These are phyloP conservation scores for Capillidium heterosporum DNA, from an alignment of 371 early-diverging fungal genomes.

Conservation along the genomic window DNA sequence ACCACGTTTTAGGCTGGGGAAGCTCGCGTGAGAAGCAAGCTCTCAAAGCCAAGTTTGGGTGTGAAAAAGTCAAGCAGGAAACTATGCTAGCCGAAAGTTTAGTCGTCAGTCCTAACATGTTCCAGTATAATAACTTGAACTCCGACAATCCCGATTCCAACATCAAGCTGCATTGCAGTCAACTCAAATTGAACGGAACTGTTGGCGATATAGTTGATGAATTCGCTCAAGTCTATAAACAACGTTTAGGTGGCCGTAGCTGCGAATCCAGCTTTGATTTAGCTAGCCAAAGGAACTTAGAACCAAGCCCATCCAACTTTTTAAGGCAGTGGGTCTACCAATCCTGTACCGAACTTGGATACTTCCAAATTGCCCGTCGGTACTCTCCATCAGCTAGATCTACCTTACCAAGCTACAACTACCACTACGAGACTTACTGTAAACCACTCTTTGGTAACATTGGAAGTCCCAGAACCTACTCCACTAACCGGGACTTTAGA, in stretches of 20 bases:
- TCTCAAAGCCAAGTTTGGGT: background rate
- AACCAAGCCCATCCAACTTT: background rate
- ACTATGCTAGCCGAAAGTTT: too few species aligned
- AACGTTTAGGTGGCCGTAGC: background rate
- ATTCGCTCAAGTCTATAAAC: background rate
- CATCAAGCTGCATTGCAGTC: background rate
- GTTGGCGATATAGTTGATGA: background rate
- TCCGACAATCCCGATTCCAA: background rate
- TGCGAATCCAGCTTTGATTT: background rate
- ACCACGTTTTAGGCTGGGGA: background rate
- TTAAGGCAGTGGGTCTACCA: constrained; percentile 37
- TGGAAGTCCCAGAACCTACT: background rate
- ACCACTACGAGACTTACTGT: too few species aligned
- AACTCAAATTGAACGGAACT: background rate
- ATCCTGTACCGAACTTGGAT: constrained; percentile 47
- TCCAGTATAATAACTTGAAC: background rate
- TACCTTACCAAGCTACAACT: background rate
- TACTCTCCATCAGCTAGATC: background rate
- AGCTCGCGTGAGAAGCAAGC: background rate
- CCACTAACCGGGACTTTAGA: background rate
- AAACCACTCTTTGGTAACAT: background rate
- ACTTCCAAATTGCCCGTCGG: constrained; percentile 25
- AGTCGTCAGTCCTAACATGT: background rate
- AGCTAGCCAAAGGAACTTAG: too few species aligned
- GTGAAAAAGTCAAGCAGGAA: background rate